Conservation (phyloP, 148 eudicot species). For the Pharnaceum exiguum region DNA sequence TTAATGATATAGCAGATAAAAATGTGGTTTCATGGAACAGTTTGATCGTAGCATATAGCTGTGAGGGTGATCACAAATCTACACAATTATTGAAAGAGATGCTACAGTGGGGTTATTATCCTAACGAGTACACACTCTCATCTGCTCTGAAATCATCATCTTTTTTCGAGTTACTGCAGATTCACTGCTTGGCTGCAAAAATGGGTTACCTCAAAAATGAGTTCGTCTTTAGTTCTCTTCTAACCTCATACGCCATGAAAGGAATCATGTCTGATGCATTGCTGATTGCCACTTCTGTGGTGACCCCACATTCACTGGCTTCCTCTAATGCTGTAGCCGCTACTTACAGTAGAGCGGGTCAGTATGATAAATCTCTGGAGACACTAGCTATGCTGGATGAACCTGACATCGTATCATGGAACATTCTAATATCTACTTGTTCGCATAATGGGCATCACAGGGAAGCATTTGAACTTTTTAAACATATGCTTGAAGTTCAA, state of each 20-base stretch:
- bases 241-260: constrained; percentile 56
- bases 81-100: constrained; percentile 39
- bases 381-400: constrained; percentile 43
- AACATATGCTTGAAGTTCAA: constrained; percentile 47
- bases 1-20: constrained; percentile 49
- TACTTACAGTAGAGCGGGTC: constrained; percentile 51
- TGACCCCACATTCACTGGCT: constrained; percentile 31
- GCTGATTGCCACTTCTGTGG: constrained; percentile 27
- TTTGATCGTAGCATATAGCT: constrained; percentile 44
- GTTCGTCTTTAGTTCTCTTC: constrained; percentile 45
- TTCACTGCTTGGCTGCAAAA: constrained; percentile 49
- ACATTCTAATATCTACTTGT: constrained; percentile 62
- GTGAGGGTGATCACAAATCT: constrained; percentile 17
- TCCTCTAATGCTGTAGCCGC: constrained; percentile 64
- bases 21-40: constrained; percentile 70
- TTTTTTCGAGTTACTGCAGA: constrained; percentile 38
- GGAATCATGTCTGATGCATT: constrained; percentile 52
- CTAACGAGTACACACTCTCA: constrained; percentile 57
- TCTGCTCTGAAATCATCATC: constrained; percentile 38
- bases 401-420: constrained; percentile 70
- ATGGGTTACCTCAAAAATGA: constrained; percentile 46
- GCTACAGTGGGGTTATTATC: constrained; percentile 40
- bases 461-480: constrained; percentile 64
- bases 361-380: constrained; percentile 57
- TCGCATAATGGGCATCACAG: constrained; percentile 58